Percentiles rank a stretch among this genome's conserved stretches.
phyloP scores from a whole-genome alignment of 768 basidiomycete genomes.

The Serendipita sp. region DNA sequence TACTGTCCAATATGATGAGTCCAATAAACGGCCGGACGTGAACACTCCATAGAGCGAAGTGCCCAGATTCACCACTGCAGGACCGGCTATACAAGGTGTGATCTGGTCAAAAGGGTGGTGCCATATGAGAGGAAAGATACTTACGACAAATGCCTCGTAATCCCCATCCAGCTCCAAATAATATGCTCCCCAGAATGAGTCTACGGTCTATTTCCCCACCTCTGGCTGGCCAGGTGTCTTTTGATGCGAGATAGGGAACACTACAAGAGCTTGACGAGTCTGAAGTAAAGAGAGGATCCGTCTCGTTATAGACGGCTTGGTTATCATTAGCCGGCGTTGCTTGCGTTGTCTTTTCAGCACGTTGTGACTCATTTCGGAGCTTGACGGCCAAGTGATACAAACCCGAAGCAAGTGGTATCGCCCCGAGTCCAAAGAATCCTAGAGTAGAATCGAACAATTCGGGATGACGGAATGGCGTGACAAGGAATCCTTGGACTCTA shows the following conservation, averaged over 20 bases:
- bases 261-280: not conserved
- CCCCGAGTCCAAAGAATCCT: constrained; percentile 35
- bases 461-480: constrained; percentile 28
- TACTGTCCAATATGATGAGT: too few relatives aligned
- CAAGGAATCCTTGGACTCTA: constrained; percentile 36
- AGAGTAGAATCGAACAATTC: constrained; percentile 41
- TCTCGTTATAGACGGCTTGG: not conserved
- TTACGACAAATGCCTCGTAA: constrained; percentile 44
- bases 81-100: constrained; percentile 32
- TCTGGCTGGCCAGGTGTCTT: constrained; percentile 18
- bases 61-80: constrained; percentile 46
- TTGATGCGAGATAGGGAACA: not conserved
- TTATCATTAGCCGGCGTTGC: not conserved
- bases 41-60: not conserved
- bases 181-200: constrained; percentile 33
- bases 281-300: too few relatives aligned
- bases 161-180: constrained; percentile 52
- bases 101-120: not conserved
- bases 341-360: not conserved
- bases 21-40: too few relatives aligned
- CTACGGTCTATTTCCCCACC: constrained; percentile 27
- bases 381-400: constrained; percentile 12
- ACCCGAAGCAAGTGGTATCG: constrained; percentile 30
- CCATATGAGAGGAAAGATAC: constrained; percentile 14
- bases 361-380: too few relatives aligned